These are phyloP conservation scores for Dimargaris xerosporica DNA, from an alignment of 192 early-diverging fungal species.

Conservation along the genomic window DNA sequence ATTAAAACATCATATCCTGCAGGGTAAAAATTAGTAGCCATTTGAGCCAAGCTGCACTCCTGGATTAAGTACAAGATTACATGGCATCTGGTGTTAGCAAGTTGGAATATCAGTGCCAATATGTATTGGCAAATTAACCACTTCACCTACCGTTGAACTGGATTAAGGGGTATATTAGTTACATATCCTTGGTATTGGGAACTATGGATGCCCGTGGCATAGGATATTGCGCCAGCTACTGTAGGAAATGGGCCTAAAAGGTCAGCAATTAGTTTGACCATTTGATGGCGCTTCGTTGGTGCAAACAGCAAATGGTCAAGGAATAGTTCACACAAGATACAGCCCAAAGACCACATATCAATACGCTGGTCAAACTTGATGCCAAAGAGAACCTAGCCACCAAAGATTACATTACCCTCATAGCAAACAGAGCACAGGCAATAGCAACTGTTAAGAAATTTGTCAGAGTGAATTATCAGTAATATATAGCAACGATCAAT, in stretches of 20 bases:
- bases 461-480: too few relatives aligned
- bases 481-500: too few relatives aligned
- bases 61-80: too few relatives aligned
- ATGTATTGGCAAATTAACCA: background rate
- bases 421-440: too few relatives aligned
- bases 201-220: background rate
- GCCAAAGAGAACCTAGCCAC: background rate
- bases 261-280: background rate
- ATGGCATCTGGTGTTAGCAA: too few relatives aligned
- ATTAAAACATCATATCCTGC: too few relatives aligned
- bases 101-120: background rate
- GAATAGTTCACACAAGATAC: constrained; percentile 3
- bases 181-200: background rate
- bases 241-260: background rate
- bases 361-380: background rate
- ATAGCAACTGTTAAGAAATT: too few relatives aligned
- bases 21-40: too few relatives aligned
- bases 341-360: constrained; percentile 10
- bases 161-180: background rate
- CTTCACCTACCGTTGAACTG: background rate
- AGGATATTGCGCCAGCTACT: background rate
- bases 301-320: background rate
- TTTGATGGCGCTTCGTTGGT: background rate
- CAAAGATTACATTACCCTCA: too few relatives aligned
- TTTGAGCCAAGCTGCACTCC: too few relatives aligned